phyloP scores from a whole-genome alignment of 202 grass and related monocot genomes.

The Saccharum hybrid region DNA sequence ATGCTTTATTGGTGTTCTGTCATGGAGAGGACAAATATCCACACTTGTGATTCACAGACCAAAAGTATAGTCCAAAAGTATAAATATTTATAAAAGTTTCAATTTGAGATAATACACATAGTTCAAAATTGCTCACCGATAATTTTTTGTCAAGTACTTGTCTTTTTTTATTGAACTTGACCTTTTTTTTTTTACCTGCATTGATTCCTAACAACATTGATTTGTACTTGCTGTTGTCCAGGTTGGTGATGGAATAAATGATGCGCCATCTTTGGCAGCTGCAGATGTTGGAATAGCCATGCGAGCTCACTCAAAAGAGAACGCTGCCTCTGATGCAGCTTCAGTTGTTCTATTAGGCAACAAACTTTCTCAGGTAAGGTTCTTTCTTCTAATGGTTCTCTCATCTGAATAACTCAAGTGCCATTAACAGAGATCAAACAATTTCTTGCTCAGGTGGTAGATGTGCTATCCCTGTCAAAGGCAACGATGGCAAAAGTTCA shows the following conservation, averaged over 20 bases:
- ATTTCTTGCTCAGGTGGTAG: constrained; percentile 59
- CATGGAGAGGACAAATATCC: background rate
- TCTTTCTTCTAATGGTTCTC: background rate
- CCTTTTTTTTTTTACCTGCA: background rate
- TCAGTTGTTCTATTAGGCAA: constrained; percentile 94
- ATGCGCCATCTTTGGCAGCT: constrained; percentile 85
- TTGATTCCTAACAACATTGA: background rate
- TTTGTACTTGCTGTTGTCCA: constrained; percentile 45
- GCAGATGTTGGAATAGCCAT: constrained; percentile 94
- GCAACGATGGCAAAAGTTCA: constrained; percentile 94
- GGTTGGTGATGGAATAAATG: constrained; percentile 97
- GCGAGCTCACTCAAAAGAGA: constrained; percentile 79
- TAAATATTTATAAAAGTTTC: background rate
- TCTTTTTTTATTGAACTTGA: background rate
- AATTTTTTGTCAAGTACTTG: background rate
- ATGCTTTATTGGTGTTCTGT: constrained; percentile 12
- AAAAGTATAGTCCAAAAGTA: background rate
- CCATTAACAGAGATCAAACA: background rate
- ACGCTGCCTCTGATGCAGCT: constrained; percentile 88
- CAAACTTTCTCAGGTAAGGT: constrained; percentile 71
- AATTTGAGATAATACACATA: constrained; percentile 6
- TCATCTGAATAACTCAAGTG: constrained; percentile 3
- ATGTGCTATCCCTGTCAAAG: constrained; percentile 76
- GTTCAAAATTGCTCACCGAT: constrained; percentile 2
- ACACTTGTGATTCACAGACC: constrained; percentile 4